These are phyloP conservation scores for Trichoderma oligosporum DNA, from an alignment of 2,329 filamentous ascomycete species.

Conservation along the genomic window DNA sequence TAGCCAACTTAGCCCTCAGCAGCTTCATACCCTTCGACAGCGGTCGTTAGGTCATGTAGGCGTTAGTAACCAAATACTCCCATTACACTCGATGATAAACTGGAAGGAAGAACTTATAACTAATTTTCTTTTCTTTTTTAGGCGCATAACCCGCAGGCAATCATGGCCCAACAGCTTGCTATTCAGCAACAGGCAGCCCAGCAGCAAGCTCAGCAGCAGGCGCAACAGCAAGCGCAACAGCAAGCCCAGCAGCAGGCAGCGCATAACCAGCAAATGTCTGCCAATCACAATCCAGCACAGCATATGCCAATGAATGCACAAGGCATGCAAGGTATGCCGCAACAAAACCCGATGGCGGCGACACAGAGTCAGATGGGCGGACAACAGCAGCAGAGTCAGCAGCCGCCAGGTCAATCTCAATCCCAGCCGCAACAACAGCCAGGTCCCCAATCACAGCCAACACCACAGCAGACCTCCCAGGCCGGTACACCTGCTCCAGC, in stretches of 20 bases:
- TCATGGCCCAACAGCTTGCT: conserved; percentile 48
- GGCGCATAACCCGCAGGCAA: conserved; percentile 32
- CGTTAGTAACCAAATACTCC: background rate
- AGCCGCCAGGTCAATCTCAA: conserved; percentile 22
- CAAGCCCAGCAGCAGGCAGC: conserved; percentile 39
- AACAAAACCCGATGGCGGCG: conserved; percentile 39
- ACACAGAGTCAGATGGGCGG: conserved; percentile 31
- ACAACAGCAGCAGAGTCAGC: conserved; percentile 22
- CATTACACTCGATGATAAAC: background rate
- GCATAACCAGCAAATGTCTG: conserved; percentile 40
- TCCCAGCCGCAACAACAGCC: conserved; percentile 31
- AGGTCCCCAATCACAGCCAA: conserved; percentile 37
- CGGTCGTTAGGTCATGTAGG: conserved; percentile 42
- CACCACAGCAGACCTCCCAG: conserved; percentile 43
- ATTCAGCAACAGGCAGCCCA: conserved; percentile 41
- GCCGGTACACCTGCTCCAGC: conserved; percentile 40
- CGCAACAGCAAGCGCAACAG: conserved; percentile 10
- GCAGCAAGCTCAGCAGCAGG: conserved; percentile 37
- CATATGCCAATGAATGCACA: conserved; percentile 47
- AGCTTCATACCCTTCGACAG: conserved; percentile 49
- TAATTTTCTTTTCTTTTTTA: conserved; percentile 16
- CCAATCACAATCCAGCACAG: conserved; percentile 44
- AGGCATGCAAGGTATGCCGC: conserved; percentile 43
- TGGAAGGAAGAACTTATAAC: background rate
- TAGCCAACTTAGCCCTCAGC: conserved; percentile 47